Conservation (phyloP, 2,329 filamentous ascomycete species). For the Pseudogymnoascus sp. region DNA sequence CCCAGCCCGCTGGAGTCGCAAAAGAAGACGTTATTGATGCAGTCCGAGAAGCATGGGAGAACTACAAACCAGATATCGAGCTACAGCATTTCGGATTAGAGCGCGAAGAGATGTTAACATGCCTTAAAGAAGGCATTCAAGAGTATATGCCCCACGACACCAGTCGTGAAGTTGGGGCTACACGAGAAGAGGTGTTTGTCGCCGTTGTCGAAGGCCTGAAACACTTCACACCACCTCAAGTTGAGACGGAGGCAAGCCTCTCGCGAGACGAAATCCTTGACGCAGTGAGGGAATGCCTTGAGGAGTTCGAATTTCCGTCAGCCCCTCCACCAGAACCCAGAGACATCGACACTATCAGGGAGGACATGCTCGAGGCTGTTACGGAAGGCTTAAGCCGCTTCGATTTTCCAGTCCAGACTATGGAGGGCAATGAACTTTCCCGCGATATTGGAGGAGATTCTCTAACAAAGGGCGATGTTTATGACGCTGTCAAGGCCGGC, state of each 20-base stretch:
- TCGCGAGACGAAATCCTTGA: slow-evolving; percentile 77
- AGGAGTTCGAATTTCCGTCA: slow-evolving; percentile 71
- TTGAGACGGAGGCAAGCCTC: slow-evolving; percentile 60
- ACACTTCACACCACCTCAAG: slow-evolving; percentile 65
- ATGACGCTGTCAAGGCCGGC: slow-evolving; percentile 51
- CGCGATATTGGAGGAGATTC: slow-evolving; percentile 46
- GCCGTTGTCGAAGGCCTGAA: slow-evolving; percentile 81
- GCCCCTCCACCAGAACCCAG: slow-evolving; percentile 49
- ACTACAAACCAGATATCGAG: slow-evolving; percentile 88
- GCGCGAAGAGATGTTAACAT: slow-evolving; percentile 80
- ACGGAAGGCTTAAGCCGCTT: slow-evolving; percentile 49
- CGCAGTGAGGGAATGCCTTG: slow-evolving; percentile 76
- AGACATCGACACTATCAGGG: slow-evolving; percentile 46
- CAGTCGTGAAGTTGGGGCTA: slow-evolving; percentile 46
- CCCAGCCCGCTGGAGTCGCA: slow-evolving; percentile 46
- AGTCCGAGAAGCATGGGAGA: slow-evolving; percentile 85
- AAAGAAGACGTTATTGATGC: slow-evolving; percentile 80
- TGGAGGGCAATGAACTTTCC: slow-evolving; percentile 46
- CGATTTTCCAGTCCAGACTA: slow-evolving; percentile 32
- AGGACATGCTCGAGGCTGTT: slow-evolving; percentile 57
- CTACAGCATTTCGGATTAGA: slow-evolving; percentile 85
- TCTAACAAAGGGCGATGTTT: slow-evolving; percentile 45
- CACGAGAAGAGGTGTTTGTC: slow-evolving; percentile 74
- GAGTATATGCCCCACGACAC: slow-evolving; percentile 50
- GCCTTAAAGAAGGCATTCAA: slow-evolving; percentile 76